Percentiles rank a stretch among this genome's conserved stretches.
Evolutionary conservation across 2,329 filamentous ascomycete species (phyloP).

Genomic region (Paradendryphiella salina): DNA sequence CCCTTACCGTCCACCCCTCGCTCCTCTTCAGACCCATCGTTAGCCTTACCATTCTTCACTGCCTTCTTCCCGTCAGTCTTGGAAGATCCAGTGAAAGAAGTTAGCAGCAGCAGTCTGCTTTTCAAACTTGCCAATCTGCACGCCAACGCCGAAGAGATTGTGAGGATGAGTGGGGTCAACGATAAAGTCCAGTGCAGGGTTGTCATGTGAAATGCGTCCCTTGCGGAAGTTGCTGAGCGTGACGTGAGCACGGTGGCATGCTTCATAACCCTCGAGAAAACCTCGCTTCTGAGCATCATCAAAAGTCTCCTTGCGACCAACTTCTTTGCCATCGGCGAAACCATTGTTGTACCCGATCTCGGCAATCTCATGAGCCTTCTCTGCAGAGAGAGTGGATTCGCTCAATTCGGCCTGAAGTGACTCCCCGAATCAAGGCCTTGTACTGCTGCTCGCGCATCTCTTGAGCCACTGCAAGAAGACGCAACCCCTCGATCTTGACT

Average conservation of each 20-base stretch:
- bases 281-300: constrained; percentile 1
- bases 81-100: no score
- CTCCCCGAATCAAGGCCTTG: constrained; percentile 12
- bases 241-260: constrained; percentile 14
- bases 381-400: not conserved
- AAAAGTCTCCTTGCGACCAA: not conserved
- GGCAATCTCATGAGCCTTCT: constrained; percentile 2
- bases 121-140: constrained; percentile 8
- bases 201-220: constrained; percentile 21
- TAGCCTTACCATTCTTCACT: no score
- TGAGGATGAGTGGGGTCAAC: constrained; percentile 22
- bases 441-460: constrained; percentile 27
- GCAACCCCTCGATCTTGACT: constrained; percentile 11
- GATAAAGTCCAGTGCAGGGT: constrained; percentile 25
- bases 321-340: constrained; percentile 5
- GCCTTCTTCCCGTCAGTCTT: not conserved
- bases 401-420: constrained; percentile 14
- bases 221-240: constrained; percentile 16
- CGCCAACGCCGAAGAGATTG: constrained; percentile 21
- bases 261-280: constrained; percentile 28
- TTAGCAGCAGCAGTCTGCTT: not conserved
- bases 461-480: constrained; percentile 18
- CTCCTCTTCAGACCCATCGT: no score
- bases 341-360: constrained; percentile 20
- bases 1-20: not conserved